phyloP scores from a whole-genome alignment of 495 filamentous ascomycete genomes.

The Aspergillus taichungensis region DNA sequence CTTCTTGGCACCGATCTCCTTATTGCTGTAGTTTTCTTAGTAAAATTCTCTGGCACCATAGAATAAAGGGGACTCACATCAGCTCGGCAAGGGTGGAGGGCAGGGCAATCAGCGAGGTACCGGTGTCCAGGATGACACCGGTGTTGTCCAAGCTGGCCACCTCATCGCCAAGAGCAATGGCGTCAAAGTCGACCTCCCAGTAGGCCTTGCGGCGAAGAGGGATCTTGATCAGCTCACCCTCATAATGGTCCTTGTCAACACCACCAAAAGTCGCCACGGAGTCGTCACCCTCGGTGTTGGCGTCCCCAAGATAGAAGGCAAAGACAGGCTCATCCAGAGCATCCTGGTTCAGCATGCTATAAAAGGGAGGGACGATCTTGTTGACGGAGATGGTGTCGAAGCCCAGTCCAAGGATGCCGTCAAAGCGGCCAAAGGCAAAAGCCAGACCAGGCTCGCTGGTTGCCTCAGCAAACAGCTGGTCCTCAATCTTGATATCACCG shows the following conservation, averaged over 20 bases:
- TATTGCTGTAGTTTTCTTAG: slow-evolving; percentile 52
- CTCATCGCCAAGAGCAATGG: slow-evolving; percentile 77
- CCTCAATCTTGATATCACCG: slow-evolving; percentile 77
- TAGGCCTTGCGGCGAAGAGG: slow-evolving; percentile 97
- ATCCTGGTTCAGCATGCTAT: slow-evolving; percentile 85
- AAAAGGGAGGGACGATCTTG: slow-evolving; percentile 88
- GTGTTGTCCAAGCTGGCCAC: slow-evolving; percentile 85
- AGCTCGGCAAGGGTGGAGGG: slow-evolving; percentile 91
- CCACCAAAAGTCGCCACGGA: slow-evolving; percentile 92
- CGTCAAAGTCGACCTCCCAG: slow-evolving; percentile 97
- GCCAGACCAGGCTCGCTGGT: slow-evolving; percentile 90
- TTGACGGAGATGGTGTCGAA: slow-evolving; percentile 96
- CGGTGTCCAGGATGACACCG: slow-evolving; percentile 95
- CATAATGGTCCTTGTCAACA: slow-evolving; percentile 77
- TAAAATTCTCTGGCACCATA: neutral
- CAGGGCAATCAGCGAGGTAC: slow-evolving; percentile 94
- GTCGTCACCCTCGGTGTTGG: slow-evolving; percentile 61
- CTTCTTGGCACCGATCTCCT: slow-evolving; percentile 97
- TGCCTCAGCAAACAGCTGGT: slow-evolving; percentile 92
- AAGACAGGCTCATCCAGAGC: slow-evolving; percentile 89
- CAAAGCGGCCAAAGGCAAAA: slow-evolving; percentile 96
- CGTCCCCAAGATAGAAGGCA: slow-evolving; percentile 86
- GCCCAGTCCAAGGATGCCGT: slow-evolving; percentile 94
- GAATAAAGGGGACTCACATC: slow-evolving; percentile 43
- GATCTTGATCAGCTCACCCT: slow-evolving; percentile 83